These are phyloP conservation scores for Alternaria sp. DNA, from an alignment of 2,329 filamentous ascomycete species.

Conservation along the genomic window DNA sequence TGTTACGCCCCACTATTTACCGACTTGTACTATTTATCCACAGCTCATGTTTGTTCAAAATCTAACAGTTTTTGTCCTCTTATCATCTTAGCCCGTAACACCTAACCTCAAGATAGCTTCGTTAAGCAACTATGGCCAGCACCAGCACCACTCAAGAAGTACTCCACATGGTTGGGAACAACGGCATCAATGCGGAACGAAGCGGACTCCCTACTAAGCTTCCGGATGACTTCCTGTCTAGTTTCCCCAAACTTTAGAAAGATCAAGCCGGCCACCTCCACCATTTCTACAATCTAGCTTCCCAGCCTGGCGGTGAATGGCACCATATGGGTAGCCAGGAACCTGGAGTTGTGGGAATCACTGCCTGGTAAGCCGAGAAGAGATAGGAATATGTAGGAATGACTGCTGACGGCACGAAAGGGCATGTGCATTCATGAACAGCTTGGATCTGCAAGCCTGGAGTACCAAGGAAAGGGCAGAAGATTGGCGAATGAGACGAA, in stretches of 20 bases:
- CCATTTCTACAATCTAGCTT: constrained; percentile 50
- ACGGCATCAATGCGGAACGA: background rate
- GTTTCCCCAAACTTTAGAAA: constrained; percentile 22
- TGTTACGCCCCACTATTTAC: background rate
- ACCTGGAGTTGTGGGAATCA: constrained; percentile 17
- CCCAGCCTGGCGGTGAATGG: constrained; percentile 90
- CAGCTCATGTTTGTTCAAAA: background rate
- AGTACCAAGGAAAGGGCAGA: background rate
- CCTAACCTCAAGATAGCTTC: background rate
- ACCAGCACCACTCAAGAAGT: background rate
- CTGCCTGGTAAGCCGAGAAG: background rate
- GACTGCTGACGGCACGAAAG: background rate
- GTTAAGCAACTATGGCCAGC: background rate
- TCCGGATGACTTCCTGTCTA: background rate
- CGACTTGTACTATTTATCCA: background rate
- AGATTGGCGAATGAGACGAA: background rate
- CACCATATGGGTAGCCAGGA: constrained; percentile 69
- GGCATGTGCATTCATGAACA: constrained; percentile 8
- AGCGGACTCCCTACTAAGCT: background rate
- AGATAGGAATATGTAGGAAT: background rate
- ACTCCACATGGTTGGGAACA: background rate
- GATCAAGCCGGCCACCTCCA: constrained; percentile 50
- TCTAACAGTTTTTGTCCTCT: background rate
- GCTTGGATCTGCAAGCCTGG: background rate
- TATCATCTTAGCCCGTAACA: background rate